These are phyloP conservation scores for Cyclospora cayetanensis DNA, from an alignment of 169 alveolate species.

Conservation along the genomic window DNA sequence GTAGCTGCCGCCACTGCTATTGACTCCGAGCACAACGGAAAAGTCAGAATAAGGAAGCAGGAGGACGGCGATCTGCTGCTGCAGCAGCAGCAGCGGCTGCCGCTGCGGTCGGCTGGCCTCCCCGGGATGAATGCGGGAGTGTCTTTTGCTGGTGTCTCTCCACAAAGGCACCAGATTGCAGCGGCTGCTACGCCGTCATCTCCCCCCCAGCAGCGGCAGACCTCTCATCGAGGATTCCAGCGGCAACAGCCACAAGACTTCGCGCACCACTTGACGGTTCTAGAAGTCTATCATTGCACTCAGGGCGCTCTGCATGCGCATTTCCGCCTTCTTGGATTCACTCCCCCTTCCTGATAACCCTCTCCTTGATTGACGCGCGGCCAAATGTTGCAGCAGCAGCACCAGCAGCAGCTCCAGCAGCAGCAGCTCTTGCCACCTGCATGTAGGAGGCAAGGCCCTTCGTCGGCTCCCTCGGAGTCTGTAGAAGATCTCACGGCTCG, in stretches of 20 bases:
- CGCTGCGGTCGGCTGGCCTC: neutral
- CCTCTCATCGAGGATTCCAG: too few species aligned
- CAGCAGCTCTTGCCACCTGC: neutral
- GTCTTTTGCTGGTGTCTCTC: neutral
- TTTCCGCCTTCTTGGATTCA: too few species aligned
- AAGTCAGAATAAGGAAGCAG: too few species aligned
- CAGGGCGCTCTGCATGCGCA: too few species aligned
- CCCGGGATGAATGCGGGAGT: too few species aligned
- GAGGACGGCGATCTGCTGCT: neutral
- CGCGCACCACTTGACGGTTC: too few species aligned
- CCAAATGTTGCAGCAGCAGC: neutral
- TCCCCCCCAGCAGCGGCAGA: neutral
- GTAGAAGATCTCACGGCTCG: neutral
- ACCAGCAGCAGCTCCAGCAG: constrained; percentile 4
- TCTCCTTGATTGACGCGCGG: neutral
- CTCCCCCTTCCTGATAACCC: neutral
- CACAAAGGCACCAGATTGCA: neutral
- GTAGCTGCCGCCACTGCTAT: too few species aligned
- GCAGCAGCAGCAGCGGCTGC: constrained; percentile 10
- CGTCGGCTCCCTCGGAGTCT: neutral
- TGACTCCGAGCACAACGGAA: too few species aligned
- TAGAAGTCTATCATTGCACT: too few species aligned
- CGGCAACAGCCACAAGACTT: neutral
- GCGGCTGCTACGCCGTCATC: neutral
- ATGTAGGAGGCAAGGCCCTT: neutral